Conservation (phyloP, 177 flowering plant genomes). For the Vitis hybrid region DNA sequence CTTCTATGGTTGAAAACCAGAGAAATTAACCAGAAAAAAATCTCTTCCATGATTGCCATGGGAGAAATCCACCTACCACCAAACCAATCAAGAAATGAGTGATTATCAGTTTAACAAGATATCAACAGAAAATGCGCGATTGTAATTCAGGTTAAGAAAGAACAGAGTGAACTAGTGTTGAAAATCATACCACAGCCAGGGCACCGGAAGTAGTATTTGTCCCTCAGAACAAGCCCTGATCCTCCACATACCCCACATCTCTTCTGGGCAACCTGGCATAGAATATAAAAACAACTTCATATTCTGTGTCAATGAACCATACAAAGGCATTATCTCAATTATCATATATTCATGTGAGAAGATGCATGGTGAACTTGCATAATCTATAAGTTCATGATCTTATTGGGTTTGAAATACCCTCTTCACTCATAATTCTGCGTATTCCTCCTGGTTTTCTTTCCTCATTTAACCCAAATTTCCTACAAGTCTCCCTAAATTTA, state of each 20-base stretch:
- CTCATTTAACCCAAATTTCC: too few species aligned
- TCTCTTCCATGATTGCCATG: constrained; percentile 94
- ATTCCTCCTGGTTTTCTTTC: too few species aligned
- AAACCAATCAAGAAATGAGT: background rate
- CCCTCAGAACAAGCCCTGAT: constrained; percentile 78
- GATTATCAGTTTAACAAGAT: background rate
- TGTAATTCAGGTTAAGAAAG: background rate
- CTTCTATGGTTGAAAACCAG: background rate
- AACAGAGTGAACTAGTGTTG: background rate
- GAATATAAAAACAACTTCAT: background rate
- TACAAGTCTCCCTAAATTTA: too few species aligned
- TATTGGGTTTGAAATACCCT: too few species aligned
- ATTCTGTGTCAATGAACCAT: background rate
- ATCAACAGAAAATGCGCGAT: background rate
- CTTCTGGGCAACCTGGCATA: constrained; percentile 61
- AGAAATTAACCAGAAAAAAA: constrained; percentile 65
- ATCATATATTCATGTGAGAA: background rate
- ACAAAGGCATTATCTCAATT: too few species aligned
- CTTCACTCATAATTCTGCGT: too few species aligned
- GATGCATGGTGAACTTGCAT: too few species aligned
- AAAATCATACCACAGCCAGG: constrained; percentile 67
- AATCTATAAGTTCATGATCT: too few species aligned
- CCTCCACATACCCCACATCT: constrained; percentile 76
- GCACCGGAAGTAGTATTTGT: constrained; percentile 65
- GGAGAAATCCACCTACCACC: constrained; percentile 80